Evolutionary conservation across 345 rosid species (phyloP).

Genomic region (Populus davidiana): DNA sequence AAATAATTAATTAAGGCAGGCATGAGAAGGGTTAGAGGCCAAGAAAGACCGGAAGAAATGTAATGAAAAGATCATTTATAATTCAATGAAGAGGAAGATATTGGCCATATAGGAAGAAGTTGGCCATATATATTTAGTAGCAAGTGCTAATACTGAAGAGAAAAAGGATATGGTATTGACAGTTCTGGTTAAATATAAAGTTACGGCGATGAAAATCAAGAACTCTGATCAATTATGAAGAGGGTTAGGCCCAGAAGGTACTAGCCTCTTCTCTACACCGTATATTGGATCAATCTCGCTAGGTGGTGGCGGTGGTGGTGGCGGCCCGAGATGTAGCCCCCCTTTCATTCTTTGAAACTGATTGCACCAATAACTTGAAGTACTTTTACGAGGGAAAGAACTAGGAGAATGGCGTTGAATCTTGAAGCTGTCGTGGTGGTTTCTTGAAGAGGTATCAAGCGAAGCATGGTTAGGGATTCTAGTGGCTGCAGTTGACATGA

Average conservation of each 20-base stretch:
- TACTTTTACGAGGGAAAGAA: slow-evolving; percentile 23
- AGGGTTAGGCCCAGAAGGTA: slow-evolving; percentile 72
- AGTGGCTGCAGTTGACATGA: neutral
- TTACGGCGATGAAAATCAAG: neutral
- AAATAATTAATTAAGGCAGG: neutral
- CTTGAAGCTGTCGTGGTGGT: slow-evolving; percentile 9
- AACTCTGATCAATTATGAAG: slow-evolving; percentile 51
- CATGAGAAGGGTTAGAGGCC: neutral
- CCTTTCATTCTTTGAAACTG: slow-evolving; percentile 33
- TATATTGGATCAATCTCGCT: slow-evolving; percentile 55
- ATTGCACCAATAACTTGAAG: slow-evolving; percentile 38
- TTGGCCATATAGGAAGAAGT: neutral
- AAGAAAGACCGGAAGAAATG: neutral
- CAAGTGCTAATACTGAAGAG: neutral
- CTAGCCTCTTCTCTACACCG: slow-evolving; percentile 61
- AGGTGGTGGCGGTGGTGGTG: slow-evolving; percentile 6
- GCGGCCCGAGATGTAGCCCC: neutral
- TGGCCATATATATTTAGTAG: neutral
- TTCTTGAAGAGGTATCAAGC: slow-evolving; percentile 13
- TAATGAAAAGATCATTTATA: neutral
- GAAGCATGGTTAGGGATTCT: neutral
- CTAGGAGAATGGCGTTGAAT: slow-evolving; percentile 25
- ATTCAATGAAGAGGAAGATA: neutral
- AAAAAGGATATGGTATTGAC: neutral
- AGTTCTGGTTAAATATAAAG: neutral